A percentile compares a stretch with the other conserved stretches of the same genome.
phyloP scores from a whole-genome alignment of 306 rosid genomes.

The Castanea mollissima region DNA sequence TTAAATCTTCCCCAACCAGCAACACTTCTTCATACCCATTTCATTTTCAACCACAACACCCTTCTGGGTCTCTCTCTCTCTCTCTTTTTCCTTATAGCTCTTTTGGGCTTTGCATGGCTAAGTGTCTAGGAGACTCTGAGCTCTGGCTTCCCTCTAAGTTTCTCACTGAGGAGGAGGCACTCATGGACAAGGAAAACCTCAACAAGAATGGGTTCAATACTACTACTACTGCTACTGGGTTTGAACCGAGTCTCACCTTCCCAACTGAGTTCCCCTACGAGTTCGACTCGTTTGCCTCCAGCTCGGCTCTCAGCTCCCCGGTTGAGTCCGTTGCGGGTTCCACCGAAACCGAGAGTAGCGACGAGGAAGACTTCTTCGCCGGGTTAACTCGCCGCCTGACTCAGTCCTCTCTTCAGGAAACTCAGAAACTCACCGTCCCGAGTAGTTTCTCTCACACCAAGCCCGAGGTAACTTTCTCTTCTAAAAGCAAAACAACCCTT shows the following conservation, averaged over 20 bases:
- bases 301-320: conserved; percentile 44
- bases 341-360: conserved; percentile 57
- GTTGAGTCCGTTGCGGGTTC: conserved; percentile 46
- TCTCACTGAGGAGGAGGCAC: conserved; percentile 15
- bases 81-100: too few species aligned
- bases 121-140: conserved; percentile 24
- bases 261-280: conserved; percentile 78
- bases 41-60: background rate
- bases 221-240: background rate
- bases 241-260: conserved; percentile 19
- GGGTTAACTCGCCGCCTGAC: conserved; percentile 60
- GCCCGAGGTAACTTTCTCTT: conserved; percentile 43
- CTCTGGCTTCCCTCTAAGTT: conserved; percentile 44
- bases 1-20: conserved; percentile 58
- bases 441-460: conserved; percentile 21
- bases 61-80: background rate
- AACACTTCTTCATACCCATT: conserved; percentile 2
- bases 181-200: conserved; percentile 27
- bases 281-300: conserved; percentile 37
- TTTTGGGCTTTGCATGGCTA: conserved; percentile 25
- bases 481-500: too few species aligned
- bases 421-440: conserved; percentile 40
- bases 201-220: background rate
- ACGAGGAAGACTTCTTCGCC: conserved; percentile 65
- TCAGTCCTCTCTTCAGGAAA: conserved; percentile 44